Evolutionary conservation across 78 protist genomes (phyloP).

Genomic region (Pigoraptor vietnamica): DNA sequence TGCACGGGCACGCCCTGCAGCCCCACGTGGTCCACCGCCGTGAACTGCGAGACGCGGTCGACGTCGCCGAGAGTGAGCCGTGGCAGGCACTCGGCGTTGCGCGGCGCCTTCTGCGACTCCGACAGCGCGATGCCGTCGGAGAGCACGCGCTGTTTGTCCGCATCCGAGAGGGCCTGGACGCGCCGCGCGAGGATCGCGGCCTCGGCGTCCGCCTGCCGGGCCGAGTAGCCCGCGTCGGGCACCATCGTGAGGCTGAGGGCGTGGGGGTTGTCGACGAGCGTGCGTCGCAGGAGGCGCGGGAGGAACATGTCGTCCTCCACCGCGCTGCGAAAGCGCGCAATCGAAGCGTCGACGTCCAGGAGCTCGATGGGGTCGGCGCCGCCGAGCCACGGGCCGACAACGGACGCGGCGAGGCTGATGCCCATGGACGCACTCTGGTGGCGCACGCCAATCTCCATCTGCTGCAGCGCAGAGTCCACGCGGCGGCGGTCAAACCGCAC

Average conservation of each 20-base stretch:
- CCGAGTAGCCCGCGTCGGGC: constrained; percentile 4
- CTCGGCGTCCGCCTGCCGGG: too few relatives aligned
- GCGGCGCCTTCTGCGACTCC: too few relatives aligned
- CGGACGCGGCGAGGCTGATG: background rate
- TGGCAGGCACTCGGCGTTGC: too few relatives aligned
- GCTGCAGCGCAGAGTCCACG: constrained; percentile 8
- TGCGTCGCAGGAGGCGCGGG: background rate
- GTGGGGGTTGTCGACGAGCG: constrained; percentile 15
- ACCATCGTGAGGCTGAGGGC: constrained; percentile 3
- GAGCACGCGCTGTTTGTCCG: too few relatives aligned
- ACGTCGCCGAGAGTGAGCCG: too few relatives aligned
- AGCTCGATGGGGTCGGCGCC: background rate
- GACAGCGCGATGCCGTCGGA: too few relatives aligned
- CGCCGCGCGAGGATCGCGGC: too few relatives aligned
- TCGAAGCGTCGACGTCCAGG: background rate
- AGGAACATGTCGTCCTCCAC: background rate
- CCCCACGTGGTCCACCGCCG: too few relatives aligned
- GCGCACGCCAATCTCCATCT: background rate
- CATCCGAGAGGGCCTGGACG: too few relatives aligned
- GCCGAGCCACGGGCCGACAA: background rate
- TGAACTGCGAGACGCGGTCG: too few relatives aligned
- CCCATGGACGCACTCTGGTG: constrained; percentile 8
- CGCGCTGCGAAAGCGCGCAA: background rate
- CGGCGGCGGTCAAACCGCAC: background rate
- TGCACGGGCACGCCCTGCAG: too few relatives aligned